Conservation (phyloP, 208 protist species). For the Leishmania mexicana region DNA sequence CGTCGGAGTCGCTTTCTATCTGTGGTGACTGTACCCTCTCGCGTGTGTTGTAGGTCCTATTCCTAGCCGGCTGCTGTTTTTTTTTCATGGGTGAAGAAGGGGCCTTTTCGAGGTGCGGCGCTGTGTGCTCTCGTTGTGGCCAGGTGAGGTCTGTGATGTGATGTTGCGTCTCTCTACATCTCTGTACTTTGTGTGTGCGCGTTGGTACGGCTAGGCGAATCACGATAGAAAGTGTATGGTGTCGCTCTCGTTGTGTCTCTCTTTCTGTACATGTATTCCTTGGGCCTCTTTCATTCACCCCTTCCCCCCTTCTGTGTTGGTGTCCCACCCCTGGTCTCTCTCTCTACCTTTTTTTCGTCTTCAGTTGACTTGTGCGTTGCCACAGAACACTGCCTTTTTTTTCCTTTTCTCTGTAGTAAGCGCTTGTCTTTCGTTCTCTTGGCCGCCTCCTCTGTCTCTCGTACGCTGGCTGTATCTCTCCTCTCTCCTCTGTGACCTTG, state of each 20-base stretch:
- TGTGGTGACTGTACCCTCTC: not conserved
- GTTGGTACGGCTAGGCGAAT: not conserved
- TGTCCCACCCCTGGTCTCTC: not conserved
- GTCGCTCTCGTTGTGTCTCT: not conserved
- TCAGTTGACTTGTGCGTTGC: not conserved
- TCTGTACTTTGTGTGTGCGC: not conserved
- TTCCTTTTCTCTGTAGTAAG: not conserved
- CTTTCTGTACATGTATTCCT: slow-evolving; percentile 11
- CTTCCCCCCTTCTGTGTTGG: not conserved
- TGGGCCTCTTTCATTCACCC: not conserved
- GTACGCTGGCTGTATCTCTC: not conserved
- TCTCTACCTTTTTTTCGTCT: not conserved
- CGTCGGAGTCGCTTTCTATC: not conserved
- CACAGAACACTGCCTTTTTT: too few relatives aligned
- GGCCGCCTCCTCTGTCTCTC: not conserved
- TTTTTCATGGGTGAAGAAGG: too few relatives aligned
- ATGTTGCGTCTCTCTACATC: not conserved
- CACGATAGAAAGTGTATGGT: not conserved
- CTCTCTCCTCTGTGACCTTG: not conserved
- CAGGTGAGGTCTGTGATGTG: not conserved
- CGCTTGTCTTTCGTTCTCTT: not conserved
- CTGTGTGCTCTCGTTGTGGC: not conserved
- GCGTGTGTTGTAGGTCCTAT: not conserved
- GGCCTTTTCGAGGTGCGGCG: not conserved
- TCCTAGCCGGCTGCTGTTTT: not conserved